phyloP scores from a whole-genome alignment of 1,284 basidiomycete genomes.

The Naganishia sp. region DNA sequence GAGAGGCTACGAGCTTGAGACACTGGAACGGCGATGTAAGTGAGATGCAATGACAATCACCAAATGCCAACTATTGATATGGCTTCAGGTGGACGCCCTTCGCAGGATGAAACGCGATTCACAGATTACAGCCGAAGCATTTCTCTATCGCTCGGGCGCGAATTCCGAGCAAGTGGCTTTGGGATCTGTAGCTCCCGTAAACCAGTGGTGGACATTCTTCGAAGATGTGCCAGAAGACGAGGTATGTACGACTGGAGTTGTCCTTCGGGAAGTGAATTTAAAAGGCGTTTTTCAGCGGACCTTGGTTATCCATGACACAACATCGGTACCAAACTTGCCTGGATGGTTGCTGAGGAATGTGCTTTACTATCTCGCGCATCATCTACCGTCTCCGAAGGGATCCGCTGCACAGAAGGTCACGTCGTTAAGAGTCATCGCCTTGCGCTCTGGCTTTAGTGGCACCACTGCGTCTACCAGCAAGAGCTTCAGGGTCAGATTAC shows the following conservation, averaged over 20 bases:
- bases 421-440: slow-evolving; percentile 69
- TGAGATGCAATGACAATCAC: neutral
- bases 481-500: slow-evolving; percentile 27
- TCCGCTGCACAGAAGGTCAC: slow-evolving; percentile 54
- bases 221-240: slow-evolving; percentile 52
- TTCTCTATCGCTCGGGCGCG: slow-evolving; percentile 10
- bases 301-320: slow-evolving; percentile 84
- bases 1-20: neutral
- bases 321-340: slow-evolving; percentile 71
- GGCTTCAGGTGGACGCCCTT: slow-evolving; percentile 2
- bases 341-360: slow-evolving; percentile 96
- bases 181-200: slow-evolving; percentile 19
- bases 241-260: slow-evolving; percentile 45
- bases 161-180: neutral
- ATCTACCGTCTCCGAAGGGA: slow-evolving; percentile 19
- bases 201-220: slow-evolving; percentile 60
- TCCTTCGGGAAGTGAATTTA: slow-evolving; percentile 12
- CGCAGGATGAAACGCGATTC: slow-evolving; percentile 17
- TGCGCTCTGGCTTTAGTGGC: slow-evolving; percentile 59
- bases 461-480: slow-evolving; percentile 22
- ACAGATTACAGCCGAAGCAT: slow-evolving; percentile 26
- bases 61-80: neutral
- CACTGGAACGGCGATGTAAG: slow-evolving; percentile 27
- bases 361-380: slow-evolving; percentile 70
- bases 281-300: slow-evolving; percentile 58